These are phyloP conservation scores for Citrus inodora DNA, from an alignment of 345 rosid genomes.

Conservation along the genomic window DNA sequence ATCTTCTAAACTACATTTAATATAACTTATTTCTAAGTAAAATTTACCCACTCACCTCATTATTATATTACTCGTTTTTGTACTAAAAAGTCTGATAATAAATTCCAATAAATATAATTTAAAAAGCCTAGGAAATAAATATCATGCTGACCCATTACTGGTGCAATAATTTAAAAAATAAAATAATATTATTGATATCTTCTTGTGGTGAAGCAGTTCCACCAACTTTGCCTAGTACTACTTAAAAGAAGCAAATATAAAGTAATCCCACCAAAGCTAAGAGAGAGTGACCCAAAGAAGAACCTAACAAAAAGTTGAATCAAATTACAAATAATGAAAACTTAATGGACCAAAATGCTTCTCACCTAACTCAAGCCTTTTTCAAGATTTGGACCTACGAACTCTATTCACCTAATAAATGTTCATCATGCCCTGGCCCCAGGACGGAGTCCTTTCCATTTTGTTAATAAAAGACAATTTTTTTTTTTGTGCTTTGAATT, in stretches of 20 bases:
- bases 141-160: no score
- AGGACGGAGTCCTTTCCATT: no score
- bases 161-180: not conserved
- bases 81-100: no score
- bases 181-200: not conserved
- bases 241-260: not conserved
- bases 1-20: no score
- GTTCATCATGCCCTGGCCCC: not conserved
- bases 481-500: not conserved
- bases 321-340: not conserved
- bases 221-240: not conserved
- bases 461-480: not conserved
- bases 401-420: not conserved
- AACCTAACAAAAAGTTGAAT: not conserved
- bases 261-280: not conserved
- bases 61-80: no score
- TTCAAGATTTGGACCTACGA: not conserved
- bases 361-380: conserved; percentile 26
- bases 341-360: conserved; percentile 4
- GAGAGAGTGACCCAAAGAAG: not conserved
- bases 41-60: no score
- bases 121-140: no score
- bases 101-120: no score
- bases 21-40: no score
- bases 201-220: not conserved